phyloP scores from a whole-genome alignment of 2,329 filamentous ascomycete genomes.

The Camillea tinctor region DNA sequence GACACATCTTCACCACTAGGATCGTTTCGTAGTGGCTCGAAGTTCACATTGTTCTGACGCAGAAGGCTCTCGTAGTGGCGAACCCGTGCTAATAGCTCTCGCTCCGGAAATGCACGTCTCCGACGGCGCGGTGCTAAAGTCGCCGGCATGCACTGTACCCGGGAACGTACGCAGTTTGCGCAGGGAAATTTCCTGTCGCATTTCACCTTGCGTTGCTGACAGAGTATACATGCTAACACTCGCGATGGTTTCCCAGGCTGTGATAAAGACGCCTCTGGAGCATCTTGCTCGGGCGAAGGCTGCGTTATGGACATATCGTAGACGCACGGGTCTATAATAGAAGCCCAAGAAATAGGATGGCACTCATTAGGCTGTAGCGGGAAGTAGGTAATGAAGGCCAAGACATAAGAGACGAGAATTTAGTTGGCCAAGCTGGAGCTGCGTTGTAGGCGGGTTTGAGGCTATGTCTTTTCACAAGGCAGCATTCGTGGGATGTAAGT shows the following conservation, averaged over 20 bases:
- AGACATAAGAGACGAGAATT: too few species aligned
- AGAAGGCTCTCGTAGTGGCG: conserved; percentile 57
- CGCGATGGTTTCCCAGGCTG: conserved; percentile 20
- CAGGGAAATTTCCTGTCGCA: conserved; percentile 62
- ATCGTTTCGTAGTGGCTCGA: conserved; percentile 43
- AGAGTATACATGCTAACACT: conserved; percentile 52
- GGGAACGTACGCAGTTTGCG: conserved; percentile 46
- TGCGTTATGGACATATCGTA: background rate
- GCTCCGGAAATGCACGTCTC: conserved; percentile 51
- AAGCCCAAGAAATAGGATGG: too few species aligned
- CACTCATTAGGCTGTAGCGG: too few species aligned
- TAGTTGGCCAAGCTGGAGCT: too few species aligned
- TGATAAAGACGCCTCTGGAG: background rate
- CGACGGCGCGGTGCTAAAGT: conserved; percentile 39
- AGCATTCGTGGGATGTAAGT: too few species aligned
- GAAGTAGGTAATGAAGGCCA: too few species aligned
- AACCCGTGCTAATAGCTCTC: conserved; percentile 56
- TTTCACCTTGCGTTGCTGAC: conserved; percentile 63
- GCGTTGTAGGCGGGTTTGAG: too few species aligned
- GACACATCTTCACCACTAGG: conserved; percentile 16
- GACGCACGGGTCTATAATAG: too few species aligned
- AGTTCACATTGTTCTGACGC: conserved; percentile 51
- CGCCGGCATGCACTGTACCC: conserved; percentile 44
- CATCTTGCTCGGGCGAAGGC: background rate
- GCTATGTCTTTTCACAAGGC: too few species aligned